These are phyloP conservation scores for Cystobasidium sp. DNA, from an alignment of 1,284 basidiomycete species.

Conservation along the genomic window DNA sequence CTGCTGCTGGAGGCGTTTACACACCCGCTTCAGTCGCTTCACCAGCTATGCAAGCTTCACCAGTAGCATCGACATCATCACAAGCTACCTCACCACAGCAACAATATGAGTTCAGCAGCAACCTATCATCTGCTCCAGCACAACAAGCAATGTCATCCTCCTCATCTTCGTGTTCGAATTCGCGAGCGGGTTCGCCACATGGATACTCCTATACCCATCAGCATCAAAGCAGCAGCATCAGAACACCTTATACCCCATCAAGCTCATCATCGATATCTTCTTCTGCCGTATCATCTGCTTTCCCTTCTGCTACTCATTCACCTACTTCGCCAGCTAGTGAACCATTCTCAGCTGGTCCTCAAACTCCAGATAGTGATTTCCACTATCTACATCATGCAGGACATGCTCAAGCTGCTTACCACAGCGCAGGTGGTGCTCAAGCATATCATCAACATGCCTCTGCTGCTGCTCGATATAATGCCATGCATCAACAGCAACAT, in stretches of 20 bases:
- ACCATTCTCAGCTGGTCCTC: slow-evolving; percentile 40
- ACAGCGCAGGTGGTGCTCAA: neutral
- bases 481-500: neutral
- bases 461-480: neutral
- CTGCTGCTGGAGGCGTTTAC: neutral
- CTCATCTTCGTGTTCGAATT: neutral
- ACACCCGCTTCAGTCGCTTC: slow-evolving; percentile 14
- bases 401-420: neutral
- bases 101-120: slow-evolving; percentile 4
- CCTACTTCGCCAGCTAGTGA: slow-evolving; percentile 39
- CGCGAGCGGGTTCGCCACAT: neutral
- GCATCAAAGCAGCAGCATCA: neutral
- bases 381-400: slow-evolving; percentile 4
- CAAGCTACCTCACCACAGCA: slow-evolving; percentile 5
- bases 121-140: neutral
- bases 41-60: slow-evolving; percentile 11
- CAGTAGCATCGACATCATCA: slow-evolving; percentile 19
- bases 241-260: slow-evolving; percentile 23
- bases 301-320: slow-evolving; percentile 42
- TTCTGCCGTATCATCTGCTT: slow-evolving; percentile 38
- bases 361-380: slow-evolving; percentile 36
- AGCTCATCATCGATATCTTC: slow-evolving; percentile 19
- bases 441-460: slow-evolving; percentile 3
- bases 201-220: neutral
- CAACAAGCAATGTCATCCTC: slow-evolving; percentile 1